Base-by-base conservation (phyloP, 129 eudicot species). In the Apium graveolens region DNA sequence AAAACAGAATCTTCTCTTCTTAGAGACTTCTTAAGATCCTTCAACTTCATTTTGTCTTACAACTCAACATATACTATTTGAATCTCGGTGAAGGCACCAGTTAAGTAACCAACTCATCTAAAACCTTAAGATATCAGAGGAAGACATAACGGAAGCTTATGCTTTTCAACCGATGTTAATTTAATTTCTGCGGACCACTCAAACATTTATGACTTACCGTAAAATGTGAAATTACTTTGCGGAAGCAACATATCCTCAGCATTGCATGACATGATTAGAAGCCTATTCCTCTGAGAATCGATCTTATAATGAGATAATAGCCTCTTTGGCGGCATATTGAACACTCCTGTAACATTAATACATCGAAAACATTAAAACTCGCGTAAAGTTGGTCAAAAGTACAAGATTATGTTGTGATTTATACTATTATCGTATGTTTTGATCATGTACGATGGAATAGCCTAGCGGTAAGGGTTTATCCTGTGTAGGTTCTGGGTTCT, bases 161-260 rank as follows among this genome's bases (percentile, higher is more conserved):
- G 6, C 41, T 38, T 2, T 38, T 38, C 41, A 38, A 38, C 41
- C 37, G 3, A 35, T 48, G 21, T 60, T 12, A 24, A n/a, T n/a
- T 60, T 7, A 0, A n/a, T 24, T 24, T 60, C 31, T 26, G 69
- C 34, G 0, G 16, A 60, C 14, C 16, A 12, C 44, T 7, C n/a
- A 7, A 37, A 35, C 60, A 35, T 11, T 20, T 18, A 2, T 31
- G 1, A 84, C 82, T 14, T 86, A 94, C 98, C 98, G 69, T 90
- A 91, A 69, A 95, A 84, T 32, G 98, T 95, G 80, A 89, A 91
- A 70, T 86, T 78, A 78, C 98, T 91, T 29, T 92, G 88, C 74
- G 98, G 97, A 38, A 95, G 97, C 49, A 95, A 78, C 98, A 95
- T 95, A 79, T 95, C 98, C 78, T 95, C 98, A 13, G 98, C 98